Conservation (phyloP, 768 basidiomycete species). For the Panus rudis region DNA sequence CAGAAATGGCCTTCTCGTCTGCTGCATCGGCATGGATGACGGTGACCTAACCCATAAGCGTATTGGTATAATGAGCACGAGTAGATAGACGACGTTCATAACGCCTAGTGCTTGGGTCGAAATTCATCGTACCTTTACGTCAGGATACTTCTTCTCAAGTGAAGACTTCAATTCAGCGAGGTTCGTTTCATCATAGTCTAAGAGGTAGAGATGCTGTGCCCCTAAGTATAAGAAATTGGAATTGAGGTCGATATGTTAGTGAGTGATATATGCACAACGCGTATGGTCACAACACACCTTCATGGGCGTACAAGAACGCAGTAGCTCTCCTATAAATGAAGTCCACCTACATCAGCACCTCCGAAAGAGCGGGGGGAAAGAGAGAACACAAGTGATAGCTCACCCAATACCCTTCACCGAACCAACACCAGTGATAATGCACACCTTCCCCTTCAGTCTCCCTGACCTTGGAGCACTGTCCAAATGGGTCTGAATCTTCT, state of each 20-base stretch:
- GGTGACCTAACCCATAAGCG: conserved; percentile 52
- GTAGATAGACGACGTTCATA: too few relatives aligned
- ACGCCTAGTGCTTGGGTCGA: too few relatives aligned
- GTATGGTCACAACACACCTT: conserved; percentile 41
- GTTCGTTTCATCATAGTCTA: conserved; percentile 64
- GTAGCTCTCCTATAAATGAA: conserved; percentile 50
- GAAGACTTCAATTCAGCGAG: conserved; percentile 65
- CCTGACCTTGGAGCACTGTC: conserved; percentile 41
- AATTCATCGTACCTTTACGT: conserved; percentile 58
- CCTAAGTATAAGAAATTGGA: conserved; percentile 34
- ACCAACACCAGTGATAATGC: conserved; percentile 82
- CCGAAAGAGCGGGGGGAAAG: not conserved
- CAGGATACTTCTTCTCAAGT: conserved; percentile 60
- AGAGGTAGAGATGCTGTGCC: conserved; percentile 67
- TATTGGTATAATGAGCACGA: not conserved
- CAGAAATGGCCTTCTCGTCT: conserved; percentile 60
- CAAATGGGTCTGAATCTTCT: conserved; percentile 65
- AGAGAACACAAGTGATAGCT: conserved; percentile 10
- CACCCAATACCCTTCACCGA: conserved; percentile 88
- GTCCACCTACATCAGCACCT: not conserved
- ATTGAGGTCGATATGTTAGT: not conserved
- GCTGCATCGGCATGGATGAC: conserved; percentile 77
- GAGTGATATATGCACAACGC: conserved; percentile 2
- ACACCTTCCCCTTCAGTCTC: conserved; percentile 71
- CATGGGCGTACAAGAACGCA: conserved; percentile 69